phyloP scores from a whole-genome alignment of 495 filamentous ascomycete genomes.

The Tuber brumale region DNA sequence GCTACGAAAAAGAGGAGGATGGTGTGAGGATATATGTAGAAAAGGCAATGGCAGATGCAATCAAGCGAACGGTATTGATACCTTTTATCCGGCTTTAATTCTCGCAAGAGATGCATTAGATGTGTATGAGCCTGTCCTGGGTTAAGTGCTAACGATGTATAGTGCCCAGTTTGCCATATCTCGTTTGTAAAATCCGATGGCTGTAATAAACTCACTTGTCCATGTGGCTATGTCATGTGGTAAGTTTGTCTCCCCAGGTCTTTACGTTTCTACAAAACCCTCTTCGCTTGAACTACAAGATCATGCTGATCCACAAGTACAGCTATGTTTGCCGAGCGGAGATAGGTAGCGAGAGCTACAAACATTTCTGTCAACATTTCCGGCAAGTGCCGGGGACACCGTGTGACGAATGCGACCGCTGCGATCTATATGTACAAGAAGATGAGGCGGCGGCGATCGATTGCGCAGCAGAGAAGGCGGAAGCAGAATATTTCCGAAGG shows the following conservation, averaged over 20 bases:
- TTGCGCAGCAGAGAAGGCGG: constrained; percentile 70
- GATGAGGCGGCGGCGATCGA: constrained; percentile 72
- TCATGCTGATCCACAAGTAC: not conserved
- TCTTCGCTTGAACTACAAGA: not conserved
- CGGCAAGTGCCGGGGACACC: constrained; percentile 62
- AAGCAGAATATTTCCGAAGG: constrained; percentile 60
- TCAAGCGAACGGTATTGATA: constrained; percentile 65
- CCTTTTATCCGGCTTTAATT: not conserved
- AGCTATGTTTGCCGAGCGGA: constrained; percentile 43
- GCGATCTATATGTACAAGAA: constrained; percentile 82
- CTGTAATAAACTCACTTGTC: constrained; percentile 95
- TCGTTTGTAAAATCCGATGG: constrained; percentile 87
- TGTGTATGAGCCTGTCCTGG: not conserved
- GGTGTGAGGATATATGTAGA: constrained; percentile 82
- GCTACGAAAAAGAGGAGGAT: constrained; percentile 57
- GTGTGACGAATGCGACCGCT: constrained; percentile 74
- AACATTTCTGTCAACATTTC: constrained; percentile 94
- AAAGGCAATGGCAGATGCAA: constrained; percentile 79
- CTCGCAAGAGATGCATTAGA: too few relatives aligned
- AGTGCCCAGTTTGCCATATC: constrained; percentile 76
- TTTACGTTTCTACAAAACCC: not conserved
- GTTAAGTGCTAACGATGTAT: not conserved
- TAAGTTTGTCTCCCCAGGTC: constrained; percentile 61
- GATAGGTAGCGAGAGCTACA: constrained; percentile 57
- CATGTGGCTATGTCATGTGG: constrained; percentile 98